Conservation (phyloP, 2,329 filamentous ascomycete species). For the Verticillium albo-atrum region DNA sequence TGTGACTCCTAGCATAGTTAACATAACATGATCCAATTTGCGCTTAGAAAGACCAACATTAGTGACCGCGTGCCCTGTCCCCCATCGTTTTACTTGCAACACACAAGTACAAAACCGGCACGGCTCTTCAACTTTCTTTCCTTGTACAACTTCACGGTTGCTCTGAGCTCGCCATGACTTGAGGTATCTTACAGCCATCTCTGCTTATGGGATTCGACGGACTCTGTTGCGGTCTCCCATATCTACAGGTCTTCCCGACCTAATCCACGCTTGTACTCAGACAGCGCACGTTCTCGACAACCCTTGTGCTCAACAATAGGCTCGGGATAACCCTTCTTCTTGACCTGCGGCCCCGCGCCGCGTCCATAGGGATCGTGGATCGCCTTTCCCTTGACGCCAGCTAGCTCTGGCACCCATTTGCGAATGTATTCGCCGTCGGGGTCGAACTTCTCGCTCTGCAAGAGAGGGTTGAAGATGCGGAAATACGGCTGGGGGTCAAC, state of each 20-base stretch:
- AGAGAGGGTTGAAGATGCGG: slow-evolving; percentile 79
- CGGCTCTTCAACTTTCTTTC: too few relatives aligned
- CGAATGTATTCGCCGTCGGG: slow-evolving; percentile 73
- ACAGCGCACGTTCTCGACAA: slow-evolving; percentile 62
- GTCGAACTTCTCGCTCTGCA: slow-evolving; percentile 87
- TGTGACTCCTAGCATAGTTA: too few relatives aligned
- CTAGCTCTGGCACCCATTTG: slow-evolving; percentile 76
- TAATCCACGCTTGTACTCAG: slow-evolving; percentile 64
- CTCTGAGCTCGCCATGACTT: too few relatives aligned
- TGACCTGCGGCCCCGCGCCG: slow-evolving; percentile 53
- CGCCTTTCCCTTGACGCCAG: slow-evolving; percentile 56
- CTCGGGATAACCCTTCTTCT: slow-evolving; percentile 67
- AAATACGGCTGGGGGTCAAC: slow-evolving; percentile 90
- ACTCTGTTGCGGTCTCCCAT: too few relatives aligned
- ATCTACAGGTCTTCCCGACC: slow-evolving; percentile 20
- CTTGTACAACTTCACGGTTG: too few relatives aligned
- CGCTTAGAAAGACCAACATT: too few relatives aligned
- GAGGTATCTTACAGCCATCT: too few relatives aligned
- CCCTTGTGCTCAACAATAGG: slow-evolving; percentile 71
- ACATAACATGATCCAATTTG: too few relatives aligned
- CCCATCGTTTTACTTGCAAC: too few relatives aligned
- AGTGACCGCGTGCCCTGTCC: too few relatives aligned
- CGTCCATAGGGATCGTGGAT: slow-evolving; percentile 78
- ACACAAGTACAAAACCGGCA: too few relatives aligned
- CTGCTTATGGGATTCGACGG: too few relatives aligned